Conservation (phyloP, 768 basidiomycete genomes). For the Suillus paluster region DNA sequence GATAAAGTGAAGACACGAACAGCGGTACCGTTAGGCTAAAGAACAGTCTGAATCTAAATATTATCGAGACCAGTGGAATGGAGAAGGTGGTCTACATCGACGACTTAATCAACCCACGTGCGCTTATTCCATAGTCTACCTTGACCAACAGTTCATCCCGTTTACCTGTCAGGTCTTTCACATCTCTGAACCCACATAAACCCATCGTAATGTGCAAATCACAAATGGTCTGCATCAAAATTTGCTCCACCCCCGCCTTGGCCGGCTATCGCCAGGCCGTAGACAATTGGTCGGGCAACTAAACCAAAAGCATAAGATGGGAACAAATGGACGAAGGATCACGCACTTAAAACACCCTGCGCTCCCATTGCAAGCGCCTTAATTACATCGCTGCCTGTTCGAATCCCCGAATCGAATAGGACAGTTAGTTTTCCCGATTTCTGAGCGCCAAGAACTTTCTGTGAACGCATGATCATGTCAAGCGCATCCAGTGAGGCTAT, state of each 20-base stretch:
- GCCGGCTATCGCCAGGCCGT: conserved; percentile 52
- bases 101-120: neutral
- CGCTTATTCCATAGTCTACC: conserved; percentile 32
- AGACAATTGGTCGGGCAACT: conserved; percentile 51
- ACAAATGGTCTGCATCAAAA: conserved; percentile 47
- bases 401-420: conserved; percentile 68
- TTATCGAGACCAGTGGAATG: neutral
- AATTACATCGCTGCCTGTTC: conserved; percentile 56
- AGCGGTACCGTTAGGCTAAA: neutral
- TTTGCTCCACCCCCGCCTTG: conserved; percentile 52
- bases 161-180: conserved; percentile 44
- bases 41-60: neutral
- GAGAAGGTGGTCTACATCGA: neutral
- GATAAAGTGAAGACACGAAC: neutral
- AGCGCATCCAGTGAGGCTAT: conserved; percentile 75
- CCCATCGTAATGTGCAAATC: conserved; percentile 51
- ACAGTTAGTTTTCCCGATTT: conserved; percentile 63
- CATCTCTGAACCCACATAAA: conserved; percentile 41
- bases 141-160: conserved; percentile 38
- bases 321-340: neutral
- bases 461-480: conserved; percentile 66
- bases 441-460: conserved; percentile 61
- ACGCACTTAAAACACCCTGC: conserved; percentile 50
- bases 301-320: neutral
- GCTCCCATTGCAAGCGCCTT: conserved; percentile 63